A percentile compares a stretch with the other conserved stretches of the same genome.
Conservation (phyloP, 495 filamentous ascomycete species). For the Neurospora sp. region DNA sequence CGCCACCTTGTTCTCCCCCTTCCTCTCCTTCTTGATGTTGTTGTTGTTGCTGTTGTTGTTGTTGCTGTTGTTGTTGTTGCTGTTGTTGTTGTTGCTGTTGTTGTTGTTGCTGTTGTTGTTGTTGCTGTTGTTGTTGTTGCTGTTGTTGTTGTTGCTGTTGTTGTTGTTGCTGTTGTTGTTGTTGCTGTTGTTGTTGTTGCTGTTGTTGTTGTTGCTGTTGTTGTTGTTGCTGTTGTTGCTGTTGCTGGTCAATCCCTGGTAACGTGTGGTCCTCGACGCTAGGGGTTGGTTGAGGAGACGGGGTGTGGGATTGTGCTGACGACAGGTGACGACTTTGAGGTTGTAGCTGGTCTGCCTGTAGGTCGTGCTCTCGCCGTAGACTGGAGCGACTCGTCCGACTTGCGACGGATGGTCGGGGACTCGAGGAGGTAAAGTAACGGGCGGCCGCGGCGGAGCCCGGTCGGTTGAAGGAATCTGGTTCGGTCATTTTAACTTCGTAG, state of each 20-base stretch:
- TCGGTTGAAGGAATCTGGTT: slow-evolving; percentile 9
- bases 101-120: background rate
- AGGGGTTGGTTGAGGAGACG: slow-evolving; percentile 5
- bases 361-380: slow-evolving; percentile 18
- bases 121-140: slow-evolving; percentile 1
- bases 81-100: background rate
- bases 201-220: slow-evolving; percentile 1
- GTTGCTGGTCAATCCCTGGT: background rate
- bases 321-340: slow-evolving; percentile 8
- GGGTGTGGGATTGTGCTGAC: slow-evolving; percentile 6
- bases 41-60: background rate
- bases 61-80: background rate
- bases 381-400: slow-evolving; percentile 19
- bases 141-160: background rate
- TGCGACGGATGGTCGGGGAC: slow-evolving; percentile 19
- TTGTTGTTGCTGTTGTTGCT: slow-evolving; percentile 1
- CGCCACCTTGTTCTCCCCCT: background rate
- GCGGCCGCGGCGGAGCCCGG: slow-evolving; percentile 17
- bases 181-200: slow-evolving; percentile 1
- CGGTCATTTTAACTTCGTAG: slow-evolving; percentile 9
- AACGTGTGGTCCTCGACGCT: background rate
- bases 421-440: slow-evolving; percentile 9
- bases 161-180: slow-evolving; percentile 1
- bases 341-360: slow-evolving; percentile 4
- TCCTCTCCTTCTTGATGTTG: background rate